Evolutionary conservation across 2,329 filamentous ascomycete species (phyloP), one percentile per base, ranked within the genome.

Genomic region (Cercospora canescens): DNA sequence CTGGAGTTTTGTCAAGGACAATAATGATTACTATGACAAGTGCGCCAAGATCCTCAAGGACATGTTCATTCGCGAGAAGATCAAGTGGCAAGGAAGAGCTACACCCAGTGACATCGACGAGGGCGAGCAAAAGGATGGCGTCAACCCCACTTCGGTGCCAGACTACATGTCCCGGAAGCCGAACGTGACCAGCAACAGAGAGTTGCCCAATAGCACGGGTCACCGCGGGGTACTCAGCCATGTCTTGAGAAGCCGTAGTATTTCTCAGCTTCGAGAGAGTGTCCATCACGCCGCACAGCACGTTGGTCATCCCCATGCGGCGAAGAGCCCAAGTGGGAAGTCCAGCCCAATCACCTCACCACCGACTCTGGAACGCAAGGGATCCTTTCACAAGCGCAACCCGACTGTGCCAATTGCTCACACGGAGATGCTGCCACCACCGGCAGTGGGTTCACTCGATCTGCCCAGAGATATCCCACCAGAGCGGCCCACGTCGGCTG

Each of bases 1-100:
- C 12, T 99, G 96, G 96, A 98, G 94, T 76, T 99, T 99, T 75
- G 95, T 99, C 78, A 99, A 99, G 78, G 96, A 99, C 78, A 99
- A 99, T 74, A 94, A 97, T 69, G 94, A 96, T 67, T 99, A 99
- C 79, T 99, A 99, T 77, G 92, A 98, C 75, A 92, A 93, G 75
- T 95, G 91, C 72, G 89, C 95, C 24, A 89, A 84, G 66, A 97
- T 98, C 57, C 82, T 99, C 60, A 92, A 89, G 75, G 90, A 95
- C 6, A 92, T 96, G 76, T 98, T 99, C 71, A 84, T 96, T 69
- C 88, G 88, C 69, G 94, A 97, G 78, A 92, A 89, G 74, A 80
- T 88, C 60, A 86, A 87, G 39, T 86, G 85, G 71, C 80, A 77
- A 83, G 85, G 69, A 62, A 63, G 66, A 35, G 67, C 69, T 0